Base-by-base conservation (phyloP, 2,329 filamentous ascomycete genomes). In the Neofusicoccum laricinum region DNA sequence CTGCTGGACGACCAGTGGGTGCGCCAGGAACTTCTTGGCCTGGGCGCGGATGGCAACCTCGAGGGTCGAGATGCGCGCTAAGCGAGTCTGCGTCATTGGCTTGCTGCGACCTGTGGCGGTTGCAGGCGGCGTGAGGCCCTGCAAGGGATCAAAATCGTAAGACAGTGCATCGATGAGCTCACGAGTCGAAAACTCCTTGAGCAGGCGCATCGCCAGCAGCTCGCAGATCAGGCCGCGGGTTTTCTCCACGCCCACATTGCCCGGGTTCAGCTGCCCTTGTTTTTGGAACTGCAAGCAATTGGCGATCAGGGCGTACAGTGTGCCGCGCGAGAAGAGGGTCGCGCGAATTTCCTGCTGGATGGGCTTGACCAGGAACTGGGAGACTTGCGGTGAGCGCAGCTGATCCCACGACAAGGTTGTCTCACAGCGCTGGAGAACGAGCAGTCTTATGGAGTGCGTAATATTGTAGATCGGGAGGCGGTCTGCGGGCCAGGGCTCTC, bases 401-500 rank as follows among this genome's bases (percentile, higher is more conserved):
- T 98, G 94, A 68, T 98, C 94, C 93, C 93, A 98, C 15, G 92
- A 90, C 58, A 98, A 80, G 0, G 92, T 94, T 1, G 93, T 97
- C 80, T 98, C 94, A 77, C 92, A 96, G 73, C 91, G 88, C 65
- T 91, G 85, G 69, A 91, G 86, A 66, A 98, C 88, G 64, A 97
- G 85, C 61, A 93, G 88, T 69, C 94, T 90, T 67, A 97, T 93
- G 36, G 91, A 88, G 77, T 97, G 94, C 32, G 93, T 96, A 69
- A 96, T 88, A 76, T 88, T 90, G 81, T 97, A 97, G 65, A 97
- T 88, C 19, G 94, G 93, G 6, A 97, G 84, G 10, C 90, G 85
- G 79, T 97, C 93, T 94, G 58, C n/a, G 17, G 40, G 17, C 11
- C 34, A n/a, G 34, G 45, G 36, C 11, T 40, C 30, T 38, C 40